These are phyloP conservation scores for Lotus japonicus DNA, from an alignment of 306 rosid species.

Conservation along the genomic window DNA sequence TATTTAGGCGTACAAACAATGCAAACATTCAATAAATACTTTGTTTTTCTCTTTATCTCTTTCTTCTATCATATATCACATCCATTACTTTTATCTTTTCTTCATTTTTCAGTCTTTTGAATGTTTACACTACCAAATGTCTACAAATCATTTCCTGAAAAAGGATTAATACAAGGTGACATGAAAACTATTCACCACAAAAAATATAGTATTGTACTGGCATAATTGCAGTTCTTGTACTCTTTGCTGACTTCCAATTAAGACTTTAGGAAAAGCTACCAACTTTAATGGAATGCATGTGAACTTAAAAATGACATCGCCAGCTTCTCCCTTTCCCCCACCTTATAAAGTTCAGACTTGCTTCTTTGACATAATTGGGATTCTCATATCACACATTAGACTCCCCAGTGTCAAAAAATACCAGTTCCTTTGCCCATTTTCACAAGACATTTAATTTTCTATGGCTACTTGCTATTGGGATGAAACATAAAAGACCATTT, in stretches of 20 bases:
- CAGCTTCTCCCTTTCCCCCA: conserved; percentile 21
- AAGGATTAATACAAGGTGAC: background rate
- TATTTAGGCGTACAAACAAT: too few species aligned
- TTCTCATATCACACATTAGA: conserved; percentile 21
- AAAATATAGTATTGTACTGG: background rate
- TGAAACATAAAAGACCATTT: background rate
- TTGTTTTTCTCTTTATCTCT: too few species aligned
- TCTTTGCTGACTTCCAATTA: conserved; percentile 18
- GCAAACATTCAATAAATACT: too few species aligned
- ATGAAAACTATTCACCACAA: conserved; percentile 22
- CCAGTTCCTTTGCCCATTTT: background rate
- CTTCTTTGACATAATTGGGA: conserved; percentile 27
- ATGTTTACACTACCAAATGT: too few species aligned
- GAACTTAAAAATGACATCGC: conserved; percentile 37
- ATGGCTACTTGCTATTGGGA: background rate
- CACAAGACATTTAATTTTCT: background rate
- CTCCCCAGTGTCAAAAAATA: conserved; percentile 24
- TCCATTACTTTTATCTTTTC: too few species aligned
- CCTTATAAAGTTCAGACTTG: conserved; percentile 33
- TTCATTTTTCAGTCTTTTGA: too few species aligned
- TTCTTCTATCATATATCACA: too few species aligned
- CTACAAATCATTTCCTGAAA: too few species aligned
- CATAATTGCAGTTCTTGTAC: background rate
- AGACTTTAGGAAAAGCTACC: conserved; percentile 20
- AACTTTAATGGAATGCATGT: conserved; percentile 52